Base-by-base conservation (phyloP, 495 filamentous ascomycete genomes). In the Neurospora sp. region DNA sequence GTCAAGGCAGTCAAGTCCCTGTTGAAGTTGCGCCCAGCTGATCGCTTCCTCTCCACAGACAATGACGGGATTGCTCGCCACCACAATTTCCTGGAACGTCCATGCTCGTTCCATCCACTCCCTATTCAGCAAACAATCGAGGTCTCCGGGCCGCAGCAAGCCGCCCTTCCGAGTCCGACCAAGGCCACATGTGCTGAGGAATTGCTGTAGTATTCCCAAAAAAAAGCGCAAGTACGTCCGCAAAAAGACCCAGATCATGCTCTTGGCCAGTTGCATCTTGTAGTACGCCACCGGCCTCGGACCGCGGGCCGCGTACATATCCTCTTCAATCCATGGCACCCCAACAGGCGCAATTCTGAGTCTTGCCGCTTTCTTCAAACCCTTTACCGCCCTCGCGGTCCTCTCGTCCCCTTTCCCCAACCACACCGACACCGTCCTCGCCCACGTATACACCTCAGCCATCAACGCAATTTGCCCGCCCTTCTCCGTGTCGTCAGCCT, bases 11-110 rank as follows among this genome's bases (percentile, higher is more conserved):
- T 61, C 53, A 8, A 61, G 53, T 16, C 53, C 53, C 1, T 9
- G 11, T 31, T 61, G 53, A 7, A 61, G 12, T 31, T 61, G 53
- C 22, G 53, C 44, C 70, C 70, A 72, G 35, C 27, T 1, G 18
- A 72, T 37, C 2, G 31, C 18, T 12, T 68, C n/a, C 16, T 68
- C 40, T n/a, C 70, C 70, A 68, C 70, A 68, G 18, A 72, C 31
- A 40, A 72, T 10, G 14, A 72, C 14, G 31, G 46, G 70, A 42
- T 72, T 69, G 2, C 44, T 20, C 4, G 70, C 70, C n/a, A 72
- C 46, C 16, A 72, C 38, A 12, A 72, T 18, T 9, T 72, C 70
- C 46, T 72, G 70, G 27, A 72, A 72, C 9, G 70, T 72, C 46
- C 70, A 72, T 18, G 37, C 42, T 4, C 70, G 44, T 3, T 20